Base-by-base conservation (phyloP, 2,329 filamentous ascomycete species). In the Cercospora beticola region DNA sequence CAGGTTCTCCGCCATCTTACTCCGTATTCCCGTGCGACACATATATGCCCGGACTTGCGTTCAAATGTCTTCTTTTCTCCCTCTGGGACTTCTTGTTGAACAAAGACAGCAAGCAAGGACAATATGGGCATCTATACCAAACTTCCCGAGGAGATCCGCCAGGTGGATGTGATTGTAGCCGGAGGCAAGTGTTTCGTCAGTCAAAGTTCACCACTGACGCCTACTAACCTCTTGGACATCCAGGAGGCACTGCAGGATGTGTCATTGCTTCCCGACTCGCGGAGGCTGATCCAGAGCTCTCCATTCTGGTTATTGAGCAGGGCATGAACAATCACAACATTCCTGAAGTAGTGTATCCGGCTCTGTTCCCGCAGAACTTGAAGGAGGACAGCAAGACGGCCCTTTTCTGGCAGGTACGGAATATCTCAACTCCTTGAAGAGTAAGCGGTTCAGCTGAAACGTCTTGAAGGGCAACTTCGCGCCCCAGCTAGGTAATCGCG, bases 321-420 rank as follows among this genome's bases (percentile, higher is more conserved):
- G 86, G 86, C 1, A 79, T 79, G 33, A 84, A 87, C 74, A 87
- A 86, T 72, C 82, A 83, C 70, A 79, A 85, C 71, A 78, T 84
- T 57, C 82, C 83, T 1, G 81, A 79, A 18, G 79, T 88, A 12
- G 77, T 83, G 18, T 82, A 84, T 56, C 86, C 87, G 0, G 85
- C 81, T 0, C 75, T 86, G 9, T 88, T 81, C 68, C 75, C 84
- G 54, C 74, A 77, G 26, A 83, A 86, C 69, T 75, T 87, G 1
- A 61, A 62, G 28, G 84, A 84, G 0, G 79, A 77, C 23, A 84
- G 82, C 66, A 84, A 85, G 69, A 83, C 81, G 0, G 81, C 84
- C 12, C 76, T 85, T 26, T 87, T 87, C 75, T 86, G 86, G 74
- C 65, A 64, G 52, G 62, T 64, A 43, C 23, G 52, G 12, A 28